Percentiles rank a stretch among this genome's conserved stretches.
phyloP scores from a whole-genome alignment of 2,329 filamentous ascomycete species.

The Sclerotinia trifoliorum region DNA sequence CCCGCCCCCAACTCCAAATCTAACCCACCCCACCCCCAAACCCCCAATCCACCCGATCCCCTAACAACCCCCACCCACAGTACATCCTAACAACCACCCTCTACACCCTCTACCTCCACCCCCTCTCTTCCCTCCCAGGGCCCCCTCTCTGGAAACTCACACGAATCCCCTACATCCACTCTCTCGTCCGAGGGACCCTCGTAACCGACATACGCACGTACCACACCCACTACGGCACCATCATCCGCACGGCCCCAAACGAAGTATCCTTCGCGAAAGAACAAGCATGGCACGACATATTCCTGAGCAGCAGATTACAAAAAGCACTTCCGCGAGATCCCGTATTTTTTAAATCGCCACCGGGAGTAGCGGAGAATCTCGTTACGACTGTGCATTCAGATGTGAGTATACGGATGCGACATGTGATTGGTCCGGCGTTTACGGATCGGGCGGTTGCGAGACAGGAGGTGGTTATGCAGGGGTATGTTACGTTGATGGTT shows the following conservation, averaged over 20 bases:
- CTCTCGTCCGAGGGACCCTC: neutral
- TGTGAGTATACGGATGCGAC: neutral
- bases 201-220: constrained; percentile 37
- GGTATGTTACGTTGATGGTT: neutral
- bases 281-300: constrained; percentile 36
- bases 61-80: no score
- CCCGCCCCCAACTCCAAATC: no score
- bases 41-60: no score
- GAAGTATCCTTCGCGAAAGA: constrained; percentile 22
- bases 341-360: neutral
- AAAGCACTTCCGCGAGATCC: neutral
- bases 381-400: neutral
- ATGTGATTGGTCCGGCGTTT: neutral
- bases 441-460: neutral
- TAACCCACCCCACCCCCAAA: no score
- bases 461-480: neutral
- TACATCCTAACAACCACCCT: accelerated
- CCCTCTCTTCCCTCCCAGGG: constrained; percentile 33
- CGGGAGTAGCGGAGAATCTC: neutral
- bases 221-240: constrained; percentile 25
- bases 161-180: constrained; percentile 20
- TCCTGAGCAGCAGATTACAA: neutral
- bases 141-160: constrained; percentile 30
- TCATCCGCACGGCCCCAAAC: constrained; percentile 27
- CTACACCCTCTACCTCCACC: constrained; percentile 30